Evolutionary conservation across 2,329 filamentous ascomycete genomes (phyloP).

Genomic region (Chrysosporium keratinophilum): DNA sequence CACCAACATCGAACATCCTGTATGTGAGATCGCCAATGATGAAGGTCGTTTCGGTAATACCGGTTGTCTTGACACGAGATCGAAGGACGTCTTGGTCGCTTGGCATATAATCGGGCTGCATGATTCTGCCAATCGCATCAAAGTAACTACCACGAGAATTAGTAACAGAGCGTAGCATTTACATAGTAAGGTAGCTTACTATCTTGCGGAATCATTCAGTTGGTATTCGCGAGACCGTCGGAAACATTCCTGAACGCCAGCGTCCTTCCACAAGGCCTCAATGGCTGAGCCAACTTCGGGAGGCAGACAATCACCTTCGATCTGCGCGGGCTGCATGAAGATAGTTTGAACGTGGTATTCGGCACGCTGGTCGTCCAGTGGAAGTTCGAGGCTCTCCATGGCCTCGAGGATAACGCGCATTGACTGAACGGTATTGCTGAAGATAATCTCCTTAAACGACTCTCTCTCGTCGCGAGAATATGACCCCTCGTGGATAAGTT

Average conservation of each 20-base stretch:
- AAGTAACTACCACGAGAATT: constrained; percentile 62
- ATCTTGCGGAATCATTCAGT: constrained; percentile 91
- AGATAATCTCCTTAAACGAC: constrained; percentile 62
- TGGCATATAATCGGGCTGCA: constrained; percentile 82
- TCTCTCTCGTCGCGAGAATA: constrained; percentile 83
- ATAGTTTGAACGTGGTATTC: constrained; percentile 98
- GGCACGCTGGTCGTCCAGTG: constrained; percentile 80
- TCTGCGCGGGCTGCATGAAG: constrained; percentile 96
- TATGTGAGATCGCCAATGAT: constrained; percentile 91
- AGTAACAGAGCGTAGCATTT: constrained; percentile 21
- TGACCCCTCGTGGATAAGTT: constrained; percentile 97
- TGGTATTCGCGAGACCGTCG: constrained; percentile 93
- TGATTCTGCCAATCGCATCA: constrained; percentile 85
- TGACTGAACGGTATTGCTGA: constrained; percentile 60
- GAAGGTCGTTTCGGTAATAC: constrained; percentile 94
- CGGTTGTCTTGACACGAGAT: constrained; percentile 93
- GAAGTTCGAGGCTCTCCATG: constrained; percentile 61
- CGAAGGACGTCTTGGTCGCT: constrained; percentile 91
- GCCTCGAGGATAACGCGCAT: constrained; percentile 62
- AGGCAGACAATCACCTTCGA: constrained; percentile 88
- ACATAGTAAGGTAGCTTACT: constrained; percentile 49
- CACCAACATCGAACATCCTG: constrained; percentile 95
- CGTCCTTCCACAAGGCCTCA: constrained; percentile 84
- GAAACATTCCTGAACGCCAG: constrained; percentile 88
- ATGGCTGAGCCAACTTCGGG: constrained; percentile 90